Conservation (phyloP, 345 rosid species). For the Geranium rotundifolium region DNA sequence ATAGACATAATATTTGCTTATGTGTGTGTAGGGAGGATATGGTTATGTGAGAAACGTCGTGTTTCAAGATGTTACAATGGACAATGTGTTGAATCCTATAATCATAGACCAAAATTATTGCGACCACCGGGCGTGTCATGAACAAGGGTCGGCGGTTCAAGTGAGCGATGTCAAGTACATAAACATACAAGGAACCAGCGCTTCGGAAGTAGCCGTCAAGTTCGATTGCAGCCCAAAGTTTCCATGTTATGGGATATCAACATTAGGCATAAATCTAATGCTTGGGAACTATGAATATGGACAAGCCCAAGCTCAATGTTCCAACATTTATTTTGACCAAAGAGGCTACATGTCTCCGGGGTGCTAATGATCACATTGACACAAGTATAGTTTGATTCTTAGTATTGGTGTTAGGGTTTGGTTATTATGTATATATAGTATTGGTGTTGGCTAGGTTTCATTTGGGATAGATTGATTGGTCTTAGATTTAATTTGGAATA, state of each 20-base stretch:
- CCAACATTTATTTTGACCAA: conserved; percentile 21
- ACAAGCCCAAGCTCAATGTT: conserved; percentile 45
- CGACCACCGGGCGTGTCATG: conserved; percentile 41
- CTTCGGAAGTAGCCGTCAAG: conserved; percentile 44
- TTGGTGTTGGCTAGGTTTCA: too few relatives aligned
- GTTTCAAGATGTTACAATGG: conserved; percentile 51
- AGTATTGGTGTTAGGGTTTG: too few relatives aligned
- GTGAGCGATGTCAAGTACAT: conserved; percentile 58
- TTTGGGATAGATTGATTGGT: too few relatives aligned
- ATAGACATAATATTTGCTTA: too few relatives aligned
- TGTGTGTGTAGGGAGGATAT: conserved; percentile 46
- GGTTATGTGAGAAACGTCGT: conserved; percentile 59
- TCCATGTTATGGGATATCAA: conserved; percentile 42
- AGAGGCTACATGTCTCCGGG: too few relatives aligned
- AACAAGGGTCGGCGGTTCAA: conserved; percentile 72
- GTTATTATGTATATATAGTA: too few relatives aligned
- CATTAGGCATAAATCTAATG: conserved; percentile 37
- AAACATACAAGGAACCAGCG: conserved; percentile 69
- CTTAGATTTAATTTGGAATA: too few relatives aligned
- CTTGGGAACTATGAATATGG: conserved; percentile 9
- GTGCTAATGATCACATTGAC: too few relatives aligned
- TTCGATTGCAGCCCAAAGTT: conserved; percentile 49
- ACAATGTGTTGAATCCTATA: conserved; percentile 68
- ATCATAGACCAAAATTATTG: conserved; percentile 79
- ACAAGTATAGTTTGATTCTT: too few relatives aligned